A percentile compares a stretch with the other conserved stretches of the same genome.
Conservation (phyloP, 805 yeast genomes). For the Diddensiella santjacobensis region DNA sequence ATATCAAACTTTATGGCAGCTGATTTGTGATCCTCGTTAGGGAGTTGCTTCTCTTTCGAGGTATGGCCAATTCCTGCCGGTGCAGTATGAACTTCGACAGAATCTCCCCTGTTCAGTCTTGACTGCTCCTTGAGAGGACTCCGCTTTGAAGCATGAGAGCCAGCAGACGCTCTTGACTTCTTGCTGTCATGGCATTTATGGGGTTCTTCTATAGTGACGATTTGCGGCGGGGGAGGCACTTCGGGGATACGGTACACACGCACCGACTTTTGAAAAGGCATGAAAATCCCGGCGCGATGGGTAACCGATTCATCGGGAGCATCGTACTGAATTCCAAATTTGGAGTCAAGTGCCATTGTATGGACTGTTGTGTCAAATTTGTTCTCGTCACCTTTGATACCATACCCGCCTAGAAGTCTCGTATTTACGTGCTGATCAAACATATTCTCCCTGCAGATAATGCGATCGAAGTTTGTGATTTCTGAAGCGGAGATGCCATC, state of each 20-base stretch:
- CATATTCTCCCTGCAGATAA: constrained; percentile 5
- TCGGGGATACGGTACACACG: not conserved
- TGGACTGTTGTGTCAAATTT: constrained; percentile 22
- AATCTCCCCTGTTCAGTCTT: not conserved
- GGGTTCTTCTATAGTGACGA: not conserved
- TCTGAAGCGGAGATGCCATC: not conserved
- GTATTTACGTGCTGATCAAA: constrained; percentile 12
- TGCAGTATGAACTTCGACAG: not conserved
- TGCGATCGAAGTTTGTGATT: not conserved
- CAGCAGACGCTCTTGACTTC: not conserved
- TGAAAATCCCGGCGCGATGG: constrained; percentile 23
- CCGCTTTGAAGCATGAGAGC: not conserved
- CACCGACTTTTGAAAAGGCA: constrained; percentile 21
- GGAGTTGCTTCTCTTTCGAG: not conserved
- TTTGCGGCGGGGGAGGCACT: not conserved
- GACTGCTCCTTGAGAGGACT: not conserved
- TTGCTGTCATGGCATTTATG: not conserved
- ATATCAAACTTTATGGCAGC: not conserved
- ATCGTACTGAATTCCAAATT: constrained; percentile 22
- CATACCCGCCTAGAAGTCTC: constrained; percentile 21
- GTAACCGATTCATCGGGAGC: constrained; percentile 17
- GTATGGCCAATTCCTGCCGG: not conserved
- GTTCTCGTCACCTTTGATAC: constrained; percentile 10
- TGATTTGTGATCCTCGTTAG: too few species aligned
- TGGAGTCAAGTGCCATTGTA: constrained; percentile 18